Evolutionary conservation across 345 rosid species (phyloP).

Genomic region (Aethionema arabicum): DNA sequence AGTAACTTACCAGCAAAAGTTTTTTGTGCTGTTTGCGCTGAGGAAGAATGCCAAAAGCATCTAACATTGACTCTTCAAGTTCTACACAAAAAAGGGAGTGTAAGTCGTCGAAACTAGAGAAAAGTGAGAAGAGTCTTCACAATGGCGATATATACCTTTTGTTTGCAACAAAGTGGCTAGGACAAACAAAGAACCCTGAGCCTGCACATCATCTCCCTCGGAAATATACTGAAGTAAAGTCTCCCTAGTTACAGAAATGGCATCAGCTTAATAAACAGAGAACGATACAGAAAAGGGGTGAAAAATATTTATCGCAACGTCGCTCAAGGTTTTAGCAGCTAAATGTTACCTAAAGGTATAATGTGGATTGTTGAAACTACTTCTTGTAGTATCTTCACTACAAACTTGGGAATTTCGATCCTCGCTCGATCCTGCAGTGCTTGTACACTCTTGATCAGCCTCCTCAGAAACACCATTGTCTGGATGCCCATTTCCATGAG

Average conservation of each 20-base stretch:
- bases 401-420: constrained; percentile 43
- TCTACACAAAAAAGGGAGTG: constrained; percentile 47
- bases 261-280: constrained; percentile 10
- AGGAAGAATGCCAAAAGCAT: constrained; percentile 97
- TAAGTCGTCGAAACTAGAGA: constrained; percentile 20
- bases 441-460: constrained; percentile 42
- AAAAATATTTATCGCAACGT: constrained; percentile 20
- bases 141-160: constrained; percentile 60
- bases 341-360: constrained; percentile 61
- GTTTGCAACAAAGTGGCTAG: constrained; percentile 92
- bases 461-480: constrained; percentile 35
- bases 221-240: constrained; percentile 64
- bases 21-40: constrained; percentile 95
- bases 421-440: constrained; percentile 36
- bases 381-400: constrained; percentile 40
- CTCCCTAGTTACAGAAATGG: constrained; percentile 53
- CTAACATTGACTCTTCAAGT: constrained; percentile 92
- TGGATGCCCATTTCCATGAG: constrained; percentile 47
- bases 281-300: background rate
- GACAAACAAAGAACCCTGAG: constrained; percentile 77
- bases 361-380: constrained; percentile 36
- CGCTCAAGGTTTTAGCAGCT: constrained; percentile 4
- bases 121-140: constrained; percentile 13
- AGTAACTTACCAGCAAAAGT: constrained; percentile 70
- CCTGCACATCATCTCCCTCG: constrained; percentile 71